Conservation (phyloP, 768 basidiomycete genomes). For the Gyrodon lividus region DNA sequence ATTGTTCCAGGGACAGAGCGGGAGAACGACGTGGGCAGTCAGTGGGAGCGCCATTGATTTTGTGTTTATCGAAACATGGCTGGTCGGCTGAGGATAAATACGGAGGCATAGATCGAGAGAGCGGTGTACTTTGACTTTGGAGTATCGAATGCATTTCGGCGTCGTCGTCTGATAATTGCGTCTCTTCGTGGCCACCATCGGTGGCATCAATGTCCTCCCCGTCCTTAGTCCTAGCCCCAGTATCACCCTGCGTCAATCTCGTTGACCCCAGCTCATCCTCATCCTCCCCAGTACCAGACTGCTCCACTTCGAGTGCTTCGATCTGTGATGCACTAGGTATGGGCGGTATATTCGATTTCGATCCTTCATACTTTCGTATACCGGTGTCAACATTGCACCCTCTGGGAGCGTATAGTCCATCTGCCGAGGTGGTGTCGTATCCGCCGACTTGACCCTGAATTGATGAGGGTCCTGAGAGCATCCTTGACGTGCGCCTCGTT, state of each 20-base stretch:
- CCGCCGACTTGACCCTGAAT: background rate
- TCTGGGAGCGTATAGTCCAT: background rate
- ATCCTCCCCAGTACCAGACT: conserved; percentile 11
- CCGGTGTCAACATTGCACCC: background rate
- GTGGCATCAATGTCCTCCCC: background rate
- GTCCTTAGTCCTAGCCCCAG: background rate
- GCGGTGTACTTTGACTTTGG: background rate
- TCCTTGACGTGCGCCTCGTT: conserved; percentile 3
- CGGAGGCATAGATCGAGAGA: background rate
- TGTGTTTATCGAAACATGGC: background rate
- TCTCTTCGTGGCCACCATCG: background rate
- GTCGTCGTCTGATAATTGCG: conserved; percentile 7
- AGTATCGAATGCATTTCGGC: conserved; percentile 1
- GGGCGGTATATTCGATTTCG: background rate
- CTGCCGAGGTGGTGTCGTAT: background rate
- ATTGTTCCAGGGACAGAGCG: background rate
- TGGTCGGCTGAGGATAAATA: background rate
- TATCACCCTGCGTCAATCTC: background rate
- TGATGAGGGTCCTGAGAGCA: conserved; percentile 1
- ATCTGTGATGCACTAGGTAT: conserved; percentile 8
- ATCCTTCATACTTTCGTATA: background rate
- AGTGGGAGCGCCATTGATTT: background rate
- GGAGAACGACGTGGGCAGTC: background rate
- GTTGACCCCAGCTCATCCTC: conserved; percentile 7
- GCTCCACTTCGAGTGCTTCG: conserved; percentile 11